Evolutionary conservation across 495 filamentous ascomycete genomes (phyloP), one percentile per base, ranked within the genome.

Genomic region (Cercophora newfieldiana): DNA sequence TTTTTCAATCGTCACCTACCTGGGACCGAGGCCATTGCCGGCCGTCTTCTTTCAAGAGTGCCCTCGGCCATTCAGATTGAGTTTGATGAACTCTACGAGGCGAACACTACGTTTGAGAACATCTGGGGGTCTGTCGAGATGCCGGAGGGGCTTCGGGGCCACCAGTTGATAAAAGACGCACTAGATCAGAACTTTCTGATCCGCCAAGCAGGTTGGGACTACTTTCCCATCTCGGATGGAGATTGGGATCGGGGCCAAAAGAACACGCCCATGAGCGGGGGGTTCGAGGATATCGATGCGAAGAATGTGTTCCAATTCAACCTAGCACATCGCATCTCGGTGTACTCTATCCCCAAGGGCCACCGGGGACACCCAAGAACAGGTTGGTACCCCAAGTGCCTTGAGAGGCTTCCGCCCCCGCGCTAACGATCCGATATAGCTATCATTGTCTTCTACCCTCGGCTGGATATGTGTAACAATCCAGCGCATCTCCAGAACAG

Each of bases 1-100:
- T 56, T 56, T 21, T 56, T 56, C 53, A 56, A 56, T 21, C 53
- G 53, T 18, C 53, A 56, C 18, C 53, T 56, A 4, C 53, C 53
- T 6, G 53, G 53, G 14, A 56, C 53, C 8, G 53, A 56, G 24
- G 53, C 53, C 16, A 56, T 56, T 26, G 10, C 53, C 3, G 53
- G 53, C 18, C 53, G 53, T 3, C 53, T 56, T 2, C 3, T 56
- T 18, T 56, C 53, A 3, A 12, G 19, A 6, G 12, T 56, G 53
- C 3, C 53, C 6, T 56, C 53, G 53, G 53, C 53, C 8, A 3
- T 56, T 7, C 53, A 56, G 18, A 26, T 56, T 21, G 53, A 56
- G 4, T 56, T 56, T 24, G 53, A 56, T 21, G 53, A 56, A 21
- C 53, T 56, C 18, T 56, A 56, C 53, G 53, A 56, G 18, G 8